Evolutionary conservation across 106 monocot species (phyloP).

Genomic region (Platanthera zijinensis): DNA sequence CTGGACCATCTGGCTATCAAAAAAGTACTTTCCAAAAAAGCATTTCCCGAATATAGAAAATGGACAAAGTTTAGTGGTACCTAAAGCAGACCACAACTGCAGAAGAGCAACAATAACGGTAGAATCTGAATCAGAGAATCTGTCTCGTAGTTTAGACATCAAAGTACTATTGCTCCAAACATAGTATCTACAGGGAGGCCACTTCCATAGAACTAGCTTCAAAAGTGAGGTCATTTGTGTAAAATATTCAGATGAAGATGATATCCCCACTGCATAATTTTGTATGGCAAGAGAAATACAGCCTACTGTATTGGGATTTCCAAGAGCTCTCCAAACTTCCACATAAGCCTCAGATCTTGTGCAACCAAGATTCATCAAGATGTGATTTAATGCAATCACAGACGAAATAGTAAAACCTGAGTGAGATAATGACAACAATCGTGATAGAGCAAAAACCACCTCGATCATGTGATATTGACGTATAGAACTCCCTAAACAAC

Average conservation of each 20-base stretch:
- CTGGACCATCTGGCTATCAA: no score
- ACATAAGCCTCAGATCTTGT: conserved; percentile 17
- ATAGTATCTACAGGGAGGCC: conserved; percentile 61
- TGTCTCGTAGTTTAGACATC: conserved; percentile 32
- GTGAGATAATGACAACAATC: conserved; percentile 30
- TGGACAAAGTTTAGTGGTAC: conserved; percentile 27
- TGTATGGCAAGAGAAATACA: conserved; percentile 32
- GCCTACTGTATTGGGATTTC: conserved; percentile 26
- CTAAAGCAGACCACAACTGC: conserved; percentile 63
- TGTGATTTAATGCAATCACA: conserved; percentile 40
- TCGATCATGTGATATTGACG: conserved; percentile 42
- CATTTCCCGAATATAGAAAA: conserved; percentile 6
- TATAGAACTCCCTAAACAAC: conserved; percentile 33
- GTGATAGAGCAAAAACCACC: conserved; percentile 39
- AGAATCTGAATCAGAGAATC: conserved; percentile 17
- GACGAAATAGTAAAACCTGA: conserved; percentile 23
- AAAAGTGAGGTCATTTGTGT: conserved; percentile 44
- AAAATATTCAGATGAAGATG: conserved; percentile 43
- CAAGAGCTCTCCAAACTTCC: conserved; percentile 53
- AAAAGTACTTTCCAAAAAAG: no score
- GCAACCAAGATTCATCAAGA: conserved; percentile 32
- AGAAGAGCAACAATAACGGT: conserved; percentile 26
- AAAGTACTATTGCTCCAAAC: conserved; percentile 45
- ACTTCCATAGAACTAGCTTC: conserved; percentile 49
- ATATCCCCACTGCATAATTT: conserved; percentile 21